Evolutionary conservation across 1,284 basidiomycete genomes (phyloP), one percentile per base, ranked within the genome.

Genomic region (Cryptococcus jaspeensis): DNA sequence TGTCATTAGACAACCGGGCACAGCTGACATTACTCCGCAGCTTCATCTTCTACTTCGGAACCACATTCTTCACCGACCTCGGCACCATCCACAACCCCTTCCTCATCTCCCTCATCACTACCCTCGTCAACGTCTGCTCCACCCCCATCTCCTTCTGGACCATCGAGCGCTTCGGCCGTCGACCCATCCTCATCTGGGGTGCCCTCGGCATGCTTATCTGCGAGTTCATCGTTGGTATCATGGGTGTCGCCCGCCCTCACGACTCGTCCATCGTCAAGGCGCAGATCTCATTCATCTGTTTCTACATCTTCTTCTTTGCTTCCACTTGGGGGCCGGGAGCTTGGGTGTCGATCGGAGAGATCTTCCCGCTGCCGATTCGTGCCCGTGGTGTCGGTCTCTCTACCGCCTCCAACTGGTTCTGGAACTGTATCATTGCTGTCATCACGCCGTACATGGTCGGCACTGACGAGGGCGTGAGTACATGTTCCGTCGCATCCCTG

Each of bases 381-480:
- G 86, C 89, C 62, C 87, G 86, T 70, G 91, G 91, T 59, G 89
- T 92, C 5, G 84, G 88, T n/a, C 69, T 93, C 22, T 86, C 88
- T n/a, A 90, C 89, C 2, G 86, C 88, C 2, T 89, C 87, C 38
- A 90, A 89, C 72, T 75, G 47, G 47, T 38, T 49, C 28, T 49
- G 47, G 47, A 49, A 49, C 47, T 49, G 47, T 22, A 43, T 43
- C 32, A 43, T 44, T 13, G 32, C 40, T 23, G 81, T 92, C 50
- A 75, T 89, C 41, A 90, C 89, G 5, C 90, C 90, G 1, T 80
- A 84, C 46, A 73, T 90, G 60, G 82, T 91, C 70, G 82, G 84
- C 51, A 67, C 75, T 5, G 63, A 72, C 62, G 50, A 66, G 61
- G 71, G 50, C 39, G 53, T 54, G 23, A 39, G 53, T 54, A 5